These are phyloP conservation scores for Pseudocercospora eumusae DNA, from an alignment of 2,329 filamentous ascomycete species.

Conservation along the genomic window DNA sequence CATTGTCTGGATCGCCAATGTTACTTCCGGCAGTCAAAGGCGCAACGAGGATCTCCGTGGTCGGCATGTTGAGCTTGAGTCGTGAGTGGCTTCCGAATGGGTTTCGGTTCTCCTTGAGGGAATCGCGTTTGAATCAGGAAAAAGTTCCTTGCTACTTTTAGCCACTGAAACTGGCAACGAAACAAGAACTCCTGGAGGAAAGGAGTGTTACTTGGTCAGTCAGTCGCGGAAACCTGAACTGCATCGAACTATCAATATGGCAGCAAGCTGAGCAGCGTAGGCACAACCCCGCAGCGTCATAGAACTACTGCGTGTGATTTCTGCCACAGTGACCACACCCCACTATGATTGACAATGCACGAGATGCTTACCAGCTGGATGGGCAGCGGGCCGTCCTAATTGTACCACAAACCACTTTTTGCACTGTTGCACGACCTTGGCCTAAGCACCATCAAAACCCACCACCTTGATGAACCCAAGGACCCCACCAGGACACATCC, in stretches of 20 bases:
- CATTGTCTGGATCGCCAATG: constrained; percentile 36
- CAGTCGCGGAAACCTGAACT: neutral
- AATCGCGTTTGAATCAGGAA: constrained; percentile 1
- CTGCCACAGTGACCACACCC: neutral
- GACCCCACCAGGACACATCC: neutral
- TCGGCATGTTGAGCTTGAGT: constrained; percentile 33
- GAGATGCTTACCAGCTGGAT: neutral
- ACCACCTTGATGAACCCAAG: neutral
- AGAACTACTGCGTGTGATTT: neutral
- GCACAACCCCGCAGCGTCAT: neutral
- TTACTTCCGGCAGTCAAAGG: constrained; percentile 43
- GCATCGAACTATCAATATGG: neutral
- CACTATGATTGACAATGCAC: neutral
- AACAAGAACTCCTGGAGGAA: neutral
- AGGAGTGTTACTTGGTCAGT: neutral
- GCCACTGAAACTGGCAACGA: constrained; percentile 1
- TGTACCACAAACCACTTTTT: neutral
- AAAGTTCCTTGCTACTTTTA: neutral
- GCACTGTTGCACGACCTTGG: neutral
- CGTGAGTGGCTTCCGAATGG: constrained; percentile 1
- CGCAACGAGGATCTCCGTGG: constrained; percentile 46
- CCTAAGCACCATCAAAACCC: neutral
- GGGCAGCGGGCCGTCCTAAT: neutral
- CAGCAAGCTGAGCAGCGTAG: neutral
- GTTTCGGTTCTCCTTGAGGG: neutral